Base-by-base conservation (phyloP, 2,329 filamentous ascomycete species). In the Penicillium sp. region DNA sequence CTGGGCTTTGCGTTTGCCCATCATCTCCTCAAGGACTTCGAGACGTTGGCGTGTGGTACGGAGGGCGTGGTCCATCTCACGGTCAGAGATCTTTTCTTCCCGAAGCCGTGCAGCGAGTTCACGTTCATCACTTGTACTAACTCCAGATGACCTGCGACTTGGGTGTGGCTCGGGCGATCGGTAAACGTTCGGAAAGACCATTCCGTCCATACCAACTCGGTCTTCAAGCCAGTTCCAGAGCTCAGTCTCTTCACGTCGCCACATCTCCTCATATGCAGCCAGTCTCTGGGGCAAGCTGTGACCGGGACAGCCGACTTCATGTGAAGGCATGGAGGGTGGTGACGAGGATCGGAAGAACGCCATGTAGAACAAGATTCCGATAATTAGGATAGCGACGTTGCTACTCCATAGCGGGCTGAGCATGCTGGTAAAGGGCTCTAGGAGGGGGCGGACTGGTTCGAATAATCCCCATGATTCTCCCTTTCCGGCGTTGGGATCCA, bases 191-290 rank as follows among this genome's bases (percentile, higher is more conserved):
- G 76, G 74, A 43, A 78, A 73, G 17, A 73, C 67, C 48, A 78
- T 70, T 4, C 80, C 78, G 55, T 91, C 88, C 71, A 94, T 78
- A 2, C 91, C 89, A 1, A 91, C 87, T 19, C 93, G 83, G 67
- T 96, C 90, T 73, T 97, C 93, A 5, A 97, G 79, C 93, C 93
- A 97, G 57, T 90, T 88, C 93, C 93, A 97, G 10, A 97, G 78
- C 67, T 94, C 91, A 63, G 85, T 91, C 72, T 97, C 93, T 73
- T 97, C 91, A 41, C 86, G 81, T 36, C 86, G 83, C 93, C 93
- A 99, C 70, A 97, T 89, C 75, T 96, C 90, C 65, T 97, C 93
- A 72, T 97, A 97, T 0, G 90, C 91, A 2, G 89, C 86, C 17
- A 92, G 77, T 6, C 92, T 85, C 55, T 93, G 86, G 0, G 89